phyloP scores from a whole-genome alignment of 2,329 filamentous ascomycete species.

The Rutstroemia sp. region DNA sequence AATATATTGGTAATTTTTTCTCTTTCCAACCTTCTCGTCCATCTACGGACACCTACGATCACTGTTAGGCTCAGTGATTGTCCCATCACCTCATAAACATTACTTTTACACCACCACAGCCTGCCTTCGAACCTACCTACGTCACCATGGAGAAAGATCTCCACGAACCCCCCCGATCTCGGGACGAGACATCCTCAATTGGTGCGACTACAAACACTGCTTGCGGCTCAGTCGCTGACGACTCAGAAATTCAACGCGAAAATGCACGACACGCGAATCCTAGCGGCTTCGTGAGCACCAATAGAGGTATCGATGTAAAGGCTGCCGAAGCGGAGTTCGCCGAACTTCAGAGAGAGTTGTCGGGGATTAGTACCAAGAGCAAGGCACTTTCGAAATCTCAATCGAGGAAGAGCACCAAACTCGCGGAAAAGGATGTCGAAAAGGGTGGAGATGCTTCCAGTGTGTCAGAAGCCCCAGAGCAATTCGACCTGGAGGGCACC shows the following conservation, averaged over 20 bases:
- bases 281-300: slow-evolving; percentile 36
- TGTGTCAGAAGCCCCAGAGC: slow-evolving; percentile 31
- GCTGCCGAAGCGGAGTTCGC: slow-evolving; percentile 65
- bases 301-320: slow-evolving; percentile 47
- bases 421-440: slow-evolving; percentile 46
- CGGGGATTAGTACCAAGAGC: slow-evolving; percentile 48
- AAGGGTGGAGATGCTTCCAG: slow-evolving; percentile 37
- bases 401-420: slow-evolving; percentile 24
- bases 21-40: background rate
- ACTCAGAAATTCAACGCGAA: slow-evolving; percentile 38
- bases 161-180: background rate
- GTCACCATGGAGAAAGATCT: slow-evolving; percentile 3
- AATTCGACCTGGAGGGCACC: slow-evolving; percentile 70
- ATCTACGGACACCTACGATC: background rate
- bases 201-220: background rate
- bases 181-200: background rate
- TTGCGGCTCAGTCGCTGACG: slow-evolving; percentile 2
- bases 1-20: background rate
- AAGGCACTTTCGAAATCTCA: slow-evolving; percentile 43
- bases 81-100: background rate
- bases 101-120: background rate
- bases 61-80: background rate
- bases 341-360: slow-evolving; percentile 55
- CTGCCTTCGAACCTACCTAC: background rate
- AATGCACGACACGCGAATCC: slow-evolving; percentile 35